Base-by-base conservation (phyloP, 805 yeast genomes). In the Peterozyma xylosa region DNA sequence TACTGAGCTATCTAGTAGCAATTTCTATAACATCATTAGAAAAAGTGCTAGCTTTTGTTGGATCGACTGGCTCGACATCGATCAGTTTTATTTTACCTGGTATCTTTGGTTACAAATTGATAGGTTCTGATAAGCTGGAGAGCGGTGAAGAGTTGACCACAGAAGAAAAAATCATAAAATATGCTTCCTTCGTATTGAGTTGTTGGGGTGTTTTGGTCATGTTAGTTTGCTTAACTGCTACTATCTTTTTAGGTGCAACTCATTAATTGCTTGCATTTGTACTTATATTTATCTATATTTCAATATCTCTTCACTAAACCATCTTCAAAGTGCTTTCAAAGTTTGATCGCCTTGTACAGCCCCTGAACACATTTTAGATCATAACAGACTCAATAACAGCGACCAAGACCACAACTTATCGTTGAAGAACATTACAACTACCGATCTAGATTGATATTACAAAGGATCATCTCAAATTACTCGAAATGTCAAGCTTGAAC, bases 81-180 rank as follows among this genome's bases (percentile, higher is more conserved):
- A 88, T 90, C 42, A 88, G 96, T 11, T 89, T 89, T 57, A 88
- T 87, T 29, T 69, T 89, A 39, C 97, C 97, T 0, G 96, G 96
- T 0, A 65, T 87, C 17, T 87, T 89, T 57, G 95, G 91, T 3
- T 87, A 75, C 63, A 80, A 75, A 52, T 68, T 89, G 47, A 74
- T 86, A 43, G 82, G 78, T n/a, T 63, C 75, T 5, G 73, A 68
- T 15, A 21, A 47, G 44, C 33, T n/a, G 13, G 38, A 40, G 10
- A 53, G 58, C 11, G 27, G 27, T 21, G 7, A 21, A 21, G 27
- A 21, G 4, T 6, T 37, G 7, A 34, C 32, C 14, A 11, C 13
- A 16, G 21, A 15, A 13, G 72, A 70, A 17, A 49, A 42, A 16
- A 27, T 58, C 6, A 56, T 74, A 43, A 74, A 73, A 52, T 59